A percentile compares a stretch with the other conserved stretches of the same genome.
phyloP scores from a whole-genome alignment of 2,329 filamentous ascomycete species.

The Paecilomyces niveus region DNA sequence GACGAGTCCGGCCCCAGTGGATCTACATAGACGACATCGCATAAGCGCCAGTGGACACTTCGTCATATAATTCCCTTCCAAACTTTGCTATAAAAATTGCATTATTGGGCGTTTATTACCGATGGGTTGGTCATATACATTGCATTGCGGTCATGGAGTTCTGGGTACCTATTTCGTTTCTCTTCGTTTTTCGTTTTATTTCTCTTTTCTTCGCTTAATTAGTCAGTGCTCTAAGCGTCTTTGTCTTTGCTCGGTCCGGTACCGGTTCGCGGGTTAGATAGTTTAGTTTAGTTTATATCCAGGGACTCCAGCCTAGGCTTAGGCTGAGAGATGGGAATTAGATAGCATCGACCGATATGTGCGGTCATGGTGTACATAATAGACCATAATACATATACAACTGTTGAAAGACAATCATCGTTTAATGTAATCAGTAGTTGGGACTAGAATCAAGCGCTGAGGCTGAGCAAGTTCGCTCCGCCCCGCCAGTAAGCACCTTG shows the following conservation, averaged over 20 bases:
- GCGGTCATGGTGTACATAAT: neutral
- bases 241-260: neutral
- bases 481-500: neutral
- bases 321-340: neutral
- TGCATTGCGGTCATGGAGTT: neutral
- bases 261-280: neutral
- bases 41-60: neutral
- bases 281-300: neutral
- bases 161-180: neutral
- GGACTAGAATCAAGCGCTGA: neutral
- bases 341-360: neutral
- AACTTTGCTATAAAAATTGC: neutral
- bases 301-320: neutral
- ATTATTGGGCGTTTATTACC: neutral
- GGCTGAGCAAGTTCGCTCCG: neutral
- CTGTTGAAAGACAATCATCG: neutral
- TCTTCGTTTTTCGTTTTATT: neutral
- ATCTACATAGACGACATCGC: neutral
- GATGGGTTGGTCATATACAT: neutral
- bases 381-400: neutral
- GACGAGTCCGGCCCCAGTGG: neutral
- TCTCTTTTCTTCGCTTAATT: neutral
- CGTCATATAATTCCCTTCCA: neutral
- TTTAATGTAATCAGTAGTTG: neutral
- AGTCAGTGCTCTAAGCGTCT: neutral